A percentile compares a stretch with the other conserved stretches of the same genome.
Evolutionary conservation across 768 basidiomycete species (phyloP).

Genomic region (Boletales sp.): DNA sequence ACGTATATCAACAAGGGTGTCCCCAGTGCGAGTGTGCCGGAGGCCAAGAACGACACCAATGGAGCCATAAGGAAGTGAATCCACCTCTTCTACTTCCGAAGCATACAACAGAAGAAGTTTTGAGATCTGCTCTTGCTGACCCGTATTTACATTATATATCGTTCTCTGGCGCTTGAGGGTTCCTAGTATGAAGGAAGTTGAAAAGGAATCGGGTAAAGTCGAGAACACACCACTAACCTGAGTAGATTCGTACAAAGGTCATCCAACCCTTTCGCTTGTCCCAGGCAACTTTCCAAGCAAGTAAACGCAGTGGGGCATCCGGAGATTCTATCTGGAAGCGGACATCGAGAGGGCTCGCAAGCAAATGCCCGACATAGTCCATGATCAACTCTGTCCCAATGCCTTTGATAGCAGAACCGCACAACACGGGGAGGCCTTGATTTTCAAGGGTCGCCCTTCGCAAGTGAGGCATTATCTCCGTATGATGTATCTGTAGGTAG

Average conservation of each 20-base stretch:
- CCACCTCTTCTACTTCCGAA: conserved; percentile 70
- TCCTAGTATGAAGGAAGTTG: conserved; percentile 34
- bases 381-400: conserved; percentile 79
- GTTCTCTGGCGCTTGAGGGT: conserved; percentile 60
- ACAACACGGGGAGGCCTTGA: conserved; percentile 73
- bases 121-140: conserved; percentile 67
- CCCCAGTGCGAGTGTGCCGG: conserved; percentile 82
- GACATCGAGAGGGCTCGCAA: conserved; percentile 76
- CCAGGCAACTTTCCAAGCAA: conserved; percentile 91
- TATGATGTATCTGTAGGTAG: conserved; percentile 58
- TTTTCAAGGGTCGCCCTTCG: conserved; percentile 64
- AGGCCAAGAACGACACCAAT: conserved; percentile 84
- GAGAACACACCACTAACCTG: conserved; percentile 46
- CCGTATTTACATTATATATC: conserved; percentile 62
- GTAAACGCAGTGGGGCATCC: conserved; percentile 52
- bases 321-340: conserved; percentile 40
- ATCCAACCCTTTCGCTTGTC: conserved; percentile 85
- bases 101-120: conserved; percentile 81
- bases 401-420: conserved; percentile 78
- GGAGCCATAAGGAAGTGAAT: conserved; percentile 74
- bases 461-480: conserved; percentile 57
- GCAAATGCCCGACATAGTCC: conserved; percentile 77
- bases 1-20: conserved; percentile 66
- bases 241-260: conserved; percentile 89
- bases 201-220: neutral